Evolutionary conservation across 768 basidiomycete genomes (phyloP).

Genomic region (Boletellus ananas): DNA sequence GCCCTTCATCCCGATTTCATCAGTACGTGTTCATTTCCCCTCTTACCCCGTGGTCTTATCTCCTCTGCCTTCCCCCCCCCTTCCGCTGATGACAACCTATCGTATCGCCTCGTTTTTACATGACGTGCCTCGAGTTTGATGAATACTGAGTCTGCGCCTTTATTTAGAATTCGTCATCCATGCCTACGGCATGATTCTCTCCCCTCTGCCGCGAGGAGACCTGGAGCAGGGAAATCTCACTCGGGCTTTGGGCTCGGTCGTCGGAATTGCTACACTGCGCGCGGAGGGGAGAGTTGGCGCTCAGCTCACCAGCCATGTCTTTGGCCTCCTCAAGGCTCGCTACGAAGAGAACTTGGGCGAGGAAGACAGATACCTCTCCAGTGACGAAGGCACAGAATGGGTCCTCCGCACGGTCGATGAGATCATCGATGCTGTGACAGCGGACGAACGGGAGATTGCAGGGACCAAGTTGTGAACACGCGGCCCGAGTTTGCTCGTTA

Average conservation of each 20-base stretch:
- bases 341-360: slow-evolving; percentile 52
- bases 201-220: slow-evolving; percentile 68
- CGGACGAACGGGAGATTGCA: slow-evolving; percentile 36
- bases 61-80: slow-evolving; percentile 1
- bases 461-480: slow-evolving; percentile 60
- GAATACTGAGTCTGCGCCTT: slow-evolving; percentile 22
- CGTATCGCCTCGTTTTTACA: slow-evolving; percentile 28
- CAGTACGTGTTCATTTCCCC: slow-evolving; percentile 50
- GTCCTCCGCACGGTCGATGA: slow-evolving; percentile 79
- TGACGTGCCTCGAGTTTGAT: slow-evolving; percentile 33
- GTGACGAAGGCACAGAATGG: slow-evolving; percentile 88
- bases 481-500: slow-evolving; percentile 24
- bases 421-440: slow-evolving; percentile 68
- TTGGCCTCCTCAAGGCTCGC: slow-evolving; percentile 85
- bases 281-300: slow-evolving; percentile 83
- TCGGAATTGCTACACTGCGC: slow-evolving; percentile 81
- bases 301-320: slow-evolving; percentile 84
- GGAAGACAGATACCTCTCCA: slow-evolving; percentile 78
- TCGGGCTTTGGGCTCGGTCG: slow-evolving; percentile 77
- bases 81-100: slow-evolving; percentile 25
- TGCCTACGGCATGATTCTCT: slow-evolving; percentile 73
- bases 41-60: slow-evolving; percentile 36
- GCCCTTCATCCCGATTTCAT: slow-evolving; percentile 94
- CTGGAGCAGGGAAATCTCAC: slow-evolving; percentile 79
- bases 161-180: slow-evolving; percentile 80